These are phyloP conservation scores for Aspergillus proliferans DNA, from an alignment of 2,329 filamentous ascomycete species.

Conservation along the genomic window DNA sequence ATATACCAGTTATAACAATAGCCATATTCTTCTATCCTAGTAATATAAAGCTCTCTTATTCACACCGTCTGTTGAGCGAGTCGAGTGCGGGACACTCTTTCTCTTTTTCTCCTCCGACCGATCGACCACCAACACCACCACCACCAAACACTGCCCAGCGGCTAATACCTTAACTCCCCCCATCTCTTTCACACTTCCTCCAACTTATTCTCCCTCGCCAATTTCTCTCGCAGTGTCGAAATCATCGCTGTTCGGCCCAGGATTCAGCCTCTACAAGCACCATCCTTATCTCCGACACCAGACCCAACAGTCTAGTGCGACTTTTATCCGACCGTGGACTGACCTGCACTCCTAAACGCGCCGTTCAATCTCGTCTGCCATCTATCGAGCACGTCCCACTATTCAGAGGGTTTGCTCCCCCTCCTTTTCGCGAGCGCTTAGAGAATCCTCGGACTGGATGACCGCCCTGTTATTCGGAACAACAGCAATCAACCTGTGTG, in stretches of 20 bases:
- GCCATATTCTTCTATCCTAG: too few species aligned
- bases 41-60: too few species aligned
- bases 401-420: neutral
- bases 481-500: conserved; percentile 17
- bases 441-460: conserved; percentile 14
- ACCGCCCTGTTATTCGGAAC: conserved; percentile 12
- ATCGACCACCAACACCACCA: neutral
- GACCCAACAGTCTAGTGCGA: neutral
- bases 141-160: neutral
- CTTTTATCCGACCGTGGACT: neutral
- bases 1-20: too few species aligned
- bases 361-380: neutral
- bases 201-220: neutral
- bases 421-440: neutral
- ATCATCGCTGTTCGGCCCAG: neutral
- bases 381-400: neutral
- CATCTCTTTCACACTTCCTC: neutral
- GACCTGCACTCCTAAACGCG: neutral
- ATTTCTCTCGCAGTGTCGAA: neutral
- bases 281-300: neutral
- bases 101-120: neutral
- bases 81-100: neutral
- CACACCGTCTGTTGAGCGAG: too few species aligned
- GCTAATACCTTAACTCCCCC: neutral
- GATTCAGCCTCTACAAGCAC: neutral